Conservation (phyloP, 257 asterid genomes). For the Fraxinus americana region DNA sequence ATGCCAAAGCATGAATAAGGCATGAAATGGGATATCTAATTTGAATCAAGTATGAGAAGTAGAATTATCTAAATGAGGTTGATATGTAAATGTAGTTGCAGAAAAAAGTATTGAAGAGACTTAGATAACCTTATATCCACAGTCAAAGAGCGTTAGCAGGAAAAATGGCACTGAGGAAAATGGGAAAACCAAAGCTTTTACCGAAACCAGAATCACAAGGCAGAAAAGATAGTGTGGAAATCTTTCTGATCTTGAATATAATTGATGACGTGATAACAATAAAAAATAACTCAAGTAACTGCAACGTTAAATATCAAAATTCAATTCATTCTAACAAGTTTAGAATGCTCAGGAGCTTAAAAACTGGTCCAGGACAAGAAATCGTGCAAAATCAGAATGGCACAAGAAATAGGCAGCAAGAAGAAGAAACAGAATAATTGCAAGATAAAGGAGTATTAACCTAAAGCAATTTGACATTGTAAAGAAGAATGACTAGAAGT, state of each 20-base stretch:
- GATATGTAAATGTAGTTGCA: not conserved
- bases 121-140: not conserved
- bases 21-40: not conserved
- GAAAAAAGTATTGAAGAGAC: not conserved
- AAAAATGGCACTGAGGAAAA: not conserved
- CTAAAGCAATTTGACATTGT: not conserved
- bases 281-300: not conserved
- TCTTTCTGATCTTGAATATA: not conserved
- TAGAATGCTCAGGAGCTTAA: not conserved
- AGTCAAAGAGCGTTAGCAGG: not conserved
- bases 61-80: not conserved
- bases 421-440: not conserved
- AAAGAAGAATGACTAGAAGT: not conserved
- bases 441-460: not conserved
- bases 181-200: not conserved
- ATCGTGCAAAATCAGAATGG: conserved; percentile 6
- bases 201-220: not conserved
- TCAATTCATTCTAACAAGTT: not conserved
- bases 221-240: not conserved
- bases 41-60: not conserved
- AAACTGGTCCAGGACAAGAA: not conserved
- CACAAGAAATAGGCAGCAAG: not conserved
- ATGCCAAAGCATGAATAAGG: not conserved
- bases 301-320: not conserved
- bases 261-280: not conserved